Base-by-base conservation (phyloP, 805 yeast species). In the Saturnispora quitensis region DNA sequence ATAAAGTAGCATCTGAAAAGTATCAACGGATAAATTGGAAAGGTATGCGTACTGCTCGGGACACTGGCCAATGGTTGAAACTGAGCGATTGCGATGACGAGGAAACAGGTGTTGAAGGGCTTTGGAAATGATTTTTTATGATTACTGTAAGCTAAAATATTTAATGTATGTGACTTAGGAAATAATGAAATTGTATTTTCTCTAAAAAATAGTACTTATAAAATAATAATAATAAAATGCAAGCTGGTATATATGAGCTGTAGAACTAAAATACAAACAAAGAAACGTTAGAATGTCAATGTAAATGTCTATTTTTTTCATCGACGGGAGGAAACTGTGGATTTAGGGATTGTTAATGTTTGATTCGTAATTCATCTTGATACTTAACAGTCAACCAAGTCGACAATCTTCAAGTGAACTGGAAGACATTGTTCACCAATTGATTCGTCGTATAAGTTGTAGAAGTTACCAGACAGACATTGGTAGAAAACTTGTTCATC, bases 401-500 rank as follows among this genome's bases (percentile, higher is more conserved):
- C 75, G 50, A 76, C 70, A 58, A 76, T 65, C 50, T 64, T 64
- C 51, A 77, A 71, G 65, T 73, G 60, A 47, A 77, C 80, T 47
- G 71, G 64, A 47, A 64, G 59, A 68, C 80, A 76, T 62, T 74
- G 78, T 40, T 58, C 65, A 43, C 76, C 78, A 57, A 72, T 64
- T 50, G 64, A 59, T 65, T 76, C 69, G 62, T 75, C 80, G 66
- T 77, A 77, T 67, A 77, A 71, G 73, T 77, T 77, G 76, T 74
- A 76, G 74, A 77, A 77, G 61, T 68, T 69, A 56, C 81, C 82
- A n/a, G 81, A 76, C 55, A 67, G 60, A 67, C 82, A 77, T 65
- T 75, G 76, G 73, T 73, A 76, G 74, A 77, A 77, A 28, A 65
- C 66, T 50, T 74, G 71, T 51, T 62, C 65, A 66, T 70, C 66